Conservation (phyloP, 176 grass and related monocot genomes). For the Bothriochloa decipiens region DNA sequence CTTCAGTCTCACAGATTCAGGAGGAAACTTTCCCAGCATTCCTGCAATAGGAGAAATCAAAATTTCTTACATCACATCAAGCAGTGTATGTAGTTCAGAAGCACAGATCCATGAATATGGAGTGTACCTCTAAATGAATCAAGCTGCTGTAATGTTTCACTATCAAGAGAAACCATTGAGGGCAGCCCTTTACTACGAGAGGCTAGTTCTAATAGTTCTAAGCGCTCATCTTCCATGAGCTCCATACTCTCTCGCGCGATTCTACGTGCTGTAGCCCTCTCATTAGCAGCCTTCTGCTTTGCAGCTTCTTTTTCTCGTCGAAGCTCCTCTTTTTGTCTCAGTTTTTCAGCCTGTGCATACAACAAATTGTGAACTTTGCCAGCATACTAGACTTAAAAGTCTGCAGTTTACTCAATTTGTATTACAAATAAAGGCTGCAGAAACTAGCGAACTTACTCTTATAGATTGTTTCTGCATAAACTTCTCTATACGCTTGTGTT, state of each 20-base stretch:
- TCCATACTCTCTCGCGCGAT: conserved; percentile 85
- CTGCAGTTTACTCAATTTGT: neutral
- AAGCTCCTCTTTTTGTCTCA: conserved; percentile 87
- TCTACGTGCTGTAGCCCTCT: conserved; percentile 92
- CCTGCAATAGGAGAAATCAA: conserved; percentile 42
- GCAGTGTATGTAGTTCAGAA: neutral
- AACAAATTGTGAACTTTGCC: conserved; percentile 37
- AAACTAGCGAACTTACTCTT: conserved; percentile 59
- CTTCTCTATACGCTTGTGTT: conserved; percentile 90
- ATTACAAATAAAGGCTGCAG: neutral
- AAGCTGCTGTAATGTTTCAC: conserved; percentile 79
- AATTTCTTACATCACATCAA: conserved; percentile 11
- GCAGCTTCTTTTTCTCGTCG: conserved; percentile 88
- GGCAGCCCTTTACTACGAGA: conserved; percentile 79
- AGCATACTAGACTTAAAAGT: neutral
- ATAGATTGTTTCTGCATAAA: conserved; percentile 72
- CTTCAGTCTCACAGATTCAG: conserved; percentile 64
- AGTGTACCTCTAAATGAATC: conserved; percentile 90
- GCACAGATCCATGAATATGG: neutral
- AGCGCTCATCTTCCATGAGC: conserved; percentile 91
- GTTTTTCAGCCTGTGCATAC: conserved; percentile 72
- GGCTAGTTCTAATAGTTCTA: conserved; percentile 97
- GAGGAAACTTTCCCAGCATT: conserved; percentile 79
- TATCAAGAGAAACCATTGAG: conserved; percentile 85
- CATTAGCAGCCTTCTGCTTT: conserved; percentile 83